Evolutionary conservation across 2,329 filamentous ascomycete species (phyloP).

Genomic region (Fusarium avenaceum): DNA sequence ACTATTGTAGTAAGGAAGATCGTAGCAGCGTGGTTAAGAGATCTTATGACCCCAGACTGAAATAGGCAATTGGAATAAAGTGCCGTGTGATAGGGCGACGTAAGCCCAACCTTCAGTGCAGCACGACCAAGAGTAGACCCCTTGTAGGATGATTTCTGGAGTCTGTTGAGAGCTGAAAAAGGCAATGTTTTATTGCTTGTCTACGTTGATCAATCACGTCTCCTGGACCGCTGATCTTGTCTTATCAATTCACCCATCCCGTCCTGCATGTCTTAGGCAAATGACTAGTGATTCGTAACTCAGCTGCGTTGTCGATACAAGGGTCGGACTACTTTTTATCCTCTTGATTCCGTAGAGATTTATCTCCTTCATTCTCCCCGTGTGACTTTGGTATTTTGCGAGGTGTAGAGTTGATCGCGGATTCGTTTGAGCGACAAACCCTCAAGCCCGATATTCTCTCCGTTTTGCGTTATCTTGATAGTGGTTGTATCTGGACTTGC

Average conservation of each 20-base stretch:
- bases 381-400: background rate
- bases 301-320: background rate
- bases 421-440: background rate
- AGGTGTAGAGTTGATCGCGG: background rate
- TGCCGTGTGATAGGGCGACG: constrained; percentile 33
- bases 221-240: constrained; percentile 9
- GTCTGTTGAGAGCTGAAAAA: constrained; percentile 17
- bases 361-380: background rate
- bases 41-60: constrained; percentile 11
- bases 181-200: constrained; percentile 3
- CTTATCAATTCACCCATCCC: constrained; percentile 35
- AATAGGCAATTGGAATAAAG: constrained; percentile 31
- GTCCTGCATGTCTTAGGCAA: constrained; percentile 33
- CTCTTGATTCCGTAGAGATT: background rate
- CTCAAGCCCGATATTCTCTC: background rate
- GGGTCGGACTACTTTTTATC: constrained; percentile 4
- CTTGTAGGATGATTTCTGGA: background rate
- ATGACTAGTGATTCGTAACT: constrained; percentile 25
- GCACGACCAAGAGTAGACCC: constrained; percentile 1
- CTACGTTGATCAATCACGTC: constrained; percentile 8
- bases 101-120: constrained; percentile 15
- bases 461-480: background rate
- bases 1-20: constrained; percentile 14
- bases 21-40: constrained; percentile 3
- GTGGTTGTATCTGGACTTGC: background rate